Evolutionary conservation across 2,329 filamentous ascomycete genomes (phyloP), one percentile per base, ranked within the genome.

Genomic region (Diaporthe sp.): DNA sequence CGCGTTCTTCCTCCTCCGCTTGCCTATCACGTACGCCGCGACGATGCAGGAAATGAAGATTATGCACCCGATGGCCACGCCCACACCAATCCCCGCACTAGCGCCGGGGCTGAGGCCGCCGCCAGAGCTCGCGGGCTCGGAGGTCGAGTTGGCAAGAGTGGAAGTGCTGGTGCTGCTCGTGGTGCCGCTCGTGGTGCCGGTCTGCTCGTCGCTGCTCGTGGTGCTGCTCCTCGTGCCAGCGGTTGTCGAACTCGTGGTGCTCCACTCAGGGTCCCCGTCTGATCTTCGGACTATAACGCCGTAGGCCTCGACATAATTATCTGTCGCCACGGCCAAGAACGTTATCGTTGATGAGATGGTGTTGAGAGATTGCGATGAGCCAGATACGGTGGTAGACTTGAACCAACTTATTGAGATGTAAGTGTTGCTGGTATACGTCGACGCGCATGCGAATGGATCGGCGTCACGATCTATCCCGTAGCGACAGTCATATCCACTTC

Each of bases 31-130:
- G 37, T 71, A 71, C 25, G 67, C 67, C 2, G 67, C 67, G 15
- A 42, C 67, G 34, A 71, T 57, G 20, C 67, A 57, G n/a, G n/a
- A 39, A 10, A 71, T 58, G 79, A 79, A 71, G 37, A 71, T 15
- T 25, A 71, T 57, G 17, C 67, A 71, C 17, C 67, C 67, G 31
- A 71, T n/a, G 2, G 34, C 67, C 67, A 71, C 67, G 37, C 67
- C 67, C 9, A 71, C 67, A 1, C 67, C 67, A 4, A 71, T 71
- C 2, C 67, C 67, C 37, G 34, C 67, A 6, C 67, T 71, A 9
- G 67, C 67, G 34, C 67, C 67, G 37, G 44, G 17, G 51, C 67
- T 58, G 37, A 71, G 67, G 4, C 51, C 67, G 31, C 51, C n/a
- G 20, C n/a, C 65, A 37, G 65, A 22, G 22, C 34, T 49, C 5